These are phyloP conservation scores for Thalassiosira ordinaria DNA, from an alignment of 352 stramenopile species.

Conservation along the genomic window DNA sequence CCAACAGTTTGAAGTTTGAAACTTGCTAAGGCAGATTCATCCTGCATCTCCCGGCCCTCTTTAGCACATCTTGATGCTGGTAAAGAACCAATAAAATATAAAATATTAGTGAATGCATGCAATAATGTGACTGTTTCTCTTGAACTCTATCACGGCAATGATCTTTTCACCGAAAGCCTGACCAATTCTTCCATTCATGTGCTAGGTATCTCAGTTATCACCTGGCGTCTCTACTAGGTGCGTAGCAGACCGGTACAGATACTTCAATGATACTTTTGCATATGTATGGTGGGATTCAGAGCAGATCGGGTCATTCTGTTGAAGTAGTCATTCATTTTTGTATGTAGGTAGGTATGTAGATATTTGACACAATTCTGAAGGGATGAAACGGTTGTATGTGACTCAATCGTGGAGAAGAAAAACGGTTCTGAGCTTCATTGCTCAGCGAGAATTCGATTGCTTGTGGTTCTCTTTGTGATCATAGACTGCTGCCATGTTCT, in stretches of 20 bases:
- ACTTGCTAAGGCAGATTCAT: neutral
- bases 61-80: neutral
- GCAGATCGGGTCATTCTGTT: neutral
- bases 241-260: neutral
- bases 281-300: neutral
- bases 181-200: neutral
- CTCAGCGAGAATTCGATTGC: too few relatives aligned
- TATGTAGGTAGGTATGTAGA: too few relatives aligned
- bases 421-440: too few relatives aligned
- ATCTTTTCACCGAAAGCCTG: neutral
- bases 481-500: too few relatives aligned
- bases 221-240: neutral
- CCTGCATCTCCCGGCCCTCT: neutral
- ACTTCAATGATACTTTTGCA: neutral
- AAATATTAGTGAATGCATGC: too few relatives aligned
- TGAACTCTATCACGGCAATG: neutral
- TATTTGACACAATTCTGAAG: too few relatives aligned
- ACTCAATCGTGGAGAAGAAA: too few relatives aligned
- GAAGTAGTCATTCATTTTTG: too few relatives aligned
- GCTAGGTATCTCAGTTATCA: neutral
- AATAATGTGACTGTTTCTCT: too few relatives aligned
- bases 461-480: too few relatives aligned
- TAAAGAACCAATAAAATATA: neutral
- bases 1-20: too few relatives aligned
- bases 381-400: too few relatives aligned